These are phyloP conservation scores for Silene coronaria DNA, from an alignment of 179 eudicot genomes.

Conservation along the genomic window DNA sequence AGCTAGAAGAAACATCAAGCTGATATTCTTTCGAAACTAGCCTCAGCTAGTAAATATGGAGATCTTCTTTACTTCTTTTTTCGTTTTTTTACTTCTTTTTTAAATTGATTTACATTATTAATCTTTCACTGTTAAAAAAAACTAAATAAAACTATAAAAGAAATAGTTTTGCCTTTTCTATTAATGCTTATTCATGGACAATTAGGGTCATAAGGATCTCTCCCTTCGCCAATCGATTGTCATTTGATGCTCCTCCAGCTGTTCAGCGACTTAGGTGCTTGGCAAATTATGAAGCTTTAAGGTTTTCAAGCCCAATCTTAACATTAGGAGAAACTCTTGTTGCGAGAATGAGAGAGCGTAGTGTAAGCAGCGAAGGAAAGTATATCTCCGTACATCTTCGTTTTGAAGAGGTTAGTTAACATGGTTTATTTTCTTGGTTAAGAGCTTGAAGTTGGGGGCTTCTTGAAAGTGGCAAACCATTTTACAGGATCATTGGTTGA, in stretches of 20 bases:
- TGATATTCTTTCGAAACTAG: neutral
- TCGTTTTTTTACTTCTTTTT: neutral
- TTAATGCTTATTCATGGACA: constrained; percentile 8
- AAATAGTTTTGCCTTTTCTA: neutral
- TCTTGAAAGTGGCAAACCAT: neutral
- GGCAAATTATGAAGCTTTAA: constrained; percentile 92
- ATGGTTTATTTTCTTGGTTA: neutral
- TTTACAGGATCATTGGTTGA: constrained; percentile 11
- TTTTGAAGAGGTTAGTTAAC: constrained; percentile 80
- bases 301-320: constrained; percentile 72
- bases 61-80: neutral
- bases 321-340: constrained; percentile 70
- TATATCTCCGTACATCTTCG: constrained; percentile 98
- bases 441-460: neutral
- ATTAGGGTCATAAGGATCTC: constrained; percentile 89
- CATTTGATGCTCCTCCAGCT: constrained; percentile 89
- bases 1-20: neutral
- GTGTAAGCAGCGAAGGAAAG: constrained; percentile 70
- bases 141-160: neutral
- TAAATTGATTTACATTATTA: neutral
- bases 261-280: constrained; percentile 90
- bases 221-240: constrained; percentile 94
- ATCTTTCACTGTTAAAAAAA: neutral
- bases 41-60: neutral
- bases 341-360: constrained; percentile 77